Conservation (phyloP, 805 yeast genomes). For the Cyberlindnera americana region DNA sequence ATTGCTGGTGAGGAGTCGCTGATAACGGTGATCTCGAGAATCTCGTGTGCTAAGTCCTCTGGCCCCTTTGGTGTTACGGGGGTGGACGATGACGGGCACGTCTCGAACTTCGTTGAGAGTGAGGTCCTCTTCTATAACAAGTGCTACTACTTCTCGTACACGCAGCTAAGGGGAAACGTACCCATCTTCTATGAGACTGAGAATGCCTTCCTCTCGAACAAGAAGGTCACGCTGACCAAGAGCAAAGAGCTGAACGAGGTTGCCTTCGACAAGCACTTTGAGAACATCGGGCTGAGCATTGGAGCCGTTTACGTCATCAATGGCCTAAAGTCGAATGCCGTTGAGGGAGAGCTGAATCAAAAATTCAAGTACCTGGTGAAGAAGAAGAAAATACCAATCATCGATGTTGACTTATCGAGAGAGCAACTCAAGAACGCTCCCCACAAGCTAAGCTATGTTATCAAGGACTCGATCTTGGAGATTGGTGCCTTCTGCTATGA, state of each 20-base stretch:
- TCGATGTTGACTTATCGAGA: conserved; percentile 36
- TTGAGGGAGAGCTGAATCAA: conserved; percentile 66
- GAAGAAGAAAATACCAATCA: conserved; percentile 29
- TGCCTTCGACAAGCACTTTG: conserved; percentile 80
- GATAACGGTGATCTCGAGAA: conserved; percentile 81
- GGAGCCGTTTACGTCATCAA: conserved; percentile 85
- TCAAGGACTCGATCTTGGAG: conserved; percentile 65
- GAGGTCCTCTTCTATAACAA: conserved; percentile 66
- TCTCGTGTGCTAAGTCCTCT: conserved; percentile 86
- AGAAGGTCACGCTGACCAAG: conserved; percentile 76
- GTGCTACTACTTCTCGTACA: conserved; percentile 59
- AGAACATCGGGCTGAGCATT: conserved; percentile 62
- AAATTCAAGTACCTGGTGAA: conserved; percentile 56
- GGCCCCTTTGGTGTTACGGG: conserved; percentile 85
- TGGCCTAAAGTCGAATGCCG: conserved; percentile 61
- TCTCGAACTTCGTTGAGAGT: conserved; percentile 87
- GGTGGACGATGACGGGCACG: conserved; percentile 87
- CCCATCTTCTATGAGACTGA: conserved; percentile 96
- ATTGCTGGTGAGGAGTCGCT: conserved; percentile 29
- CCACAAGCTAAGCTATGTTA: conserved; percentile 42
- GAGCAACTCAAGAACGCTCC: conserved; percentile 35
- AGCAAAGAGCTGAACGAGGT: conserved; percentile 83
- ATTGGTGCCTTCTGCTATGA: conserved; percentile 87
- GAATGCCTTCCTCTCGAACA: conserved; percentile 55
- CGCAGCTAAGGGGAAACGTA: conserved; percentile 86